phyloP scores from a whole-genome alignment of 2,329 filamentous ascomycete genomes.

The Coniella vitis region DNA sequence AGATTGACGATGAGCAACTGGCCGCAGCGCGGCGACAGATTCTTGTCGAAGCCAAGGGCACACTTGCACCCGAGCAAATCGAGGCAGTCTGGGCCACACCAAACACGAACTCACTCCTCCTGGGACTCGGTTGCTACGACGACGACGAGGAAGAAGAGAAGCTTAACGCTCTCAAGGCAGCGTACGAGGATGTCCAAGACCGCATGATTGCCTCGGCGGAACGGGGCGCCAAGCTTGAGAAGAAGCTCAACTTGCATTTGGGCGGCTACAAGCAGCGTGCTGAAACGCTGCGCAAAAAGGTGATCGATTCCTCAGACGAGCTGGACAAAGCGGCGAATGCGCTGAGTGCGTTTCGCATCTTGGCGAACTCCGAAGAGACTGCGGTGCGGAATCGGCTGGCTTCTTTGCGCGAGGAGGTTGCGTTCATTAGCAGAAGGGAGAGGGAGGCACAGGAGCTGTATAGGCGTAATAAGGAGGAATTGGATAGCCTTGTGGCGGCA shows the following conservation, averaged over 20 bases:
- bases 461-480: constrained; percentile 67
- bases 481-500: constrained; percentile 49
- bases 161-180: constrained; percentile 53
- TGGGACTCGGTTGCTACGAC: constrained; percentile 74
- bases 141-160: constrained; percentile 71
- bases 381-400: constrained; percentile 68
- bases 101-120: constrained; percentile 53
- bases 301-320: constrained; percentile 65
- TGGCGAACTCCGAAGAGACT: constrained; percentile 74
- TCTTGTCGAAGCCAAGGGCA: constrained; percentile 56
- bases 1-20: constrained; percentile 64
- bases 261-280: constrained; percentile 87
- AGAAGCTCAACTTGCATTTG: constrained; percentile 81
- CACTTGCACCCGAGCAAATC: constrained; percentile 43
- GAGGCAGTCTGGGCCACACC: constrained; percentile 47
- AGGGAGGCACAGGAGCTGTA: constrained; percentile 88
- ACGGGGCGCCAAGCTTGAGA: constrained; percentile 80
- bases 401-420: constrained; percentile 73
- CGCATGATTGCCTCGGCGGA: constrained; percentile 68
- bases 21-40: constrained; percentile 72
- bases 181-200: constrained; percentile 71
- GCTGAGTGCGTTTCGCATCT: constrained; percentile 65
- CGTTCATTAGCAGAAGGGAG: constrained; percentile 72
- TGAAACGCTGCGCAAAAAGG: constrained; percentile 73
- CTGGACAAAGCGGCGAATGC: constrained; percentile 67